A percentile compares a stretch with the other conserved stretches of the same genome.
phyloP scores from a whole-genome alignment of 306 rosid species.

The Prosopis cineraria region DNA sequence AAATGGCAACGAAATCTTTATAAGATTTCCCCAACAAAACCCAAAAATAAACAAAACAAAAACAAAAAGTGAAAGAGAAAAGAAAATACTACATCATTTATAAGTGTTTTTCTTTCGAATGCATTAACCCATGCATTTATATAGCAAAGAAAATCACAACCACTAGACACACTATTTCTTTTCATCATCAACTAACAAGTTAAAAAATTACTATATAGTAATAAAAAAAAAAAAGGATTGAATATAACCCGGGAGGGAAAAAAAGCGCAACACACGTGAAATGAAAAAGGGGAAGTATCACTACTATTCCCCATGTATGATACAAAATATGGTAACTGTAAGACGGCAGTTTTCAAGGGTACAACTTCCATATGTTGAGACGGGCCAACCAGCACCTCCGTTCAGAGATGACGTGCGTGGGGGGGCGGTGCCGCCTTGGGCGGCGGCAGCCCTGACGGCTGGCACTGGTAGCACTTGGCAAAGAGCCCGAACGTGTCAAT shows the following conservation, averaged over 20 bases:
- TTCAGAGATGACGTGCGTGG: conserved; percentile 30
- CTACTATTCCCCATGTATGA: conserved; percentile 57
- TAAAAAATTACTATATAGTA: conserved; percentile 1
- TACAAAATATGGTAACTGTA: conserved; percentile 44
- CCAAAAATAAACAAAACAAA: not conserved
- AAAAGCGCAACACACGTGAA: conserved; percentile 44
- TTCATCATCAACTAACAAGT: conserved; percentile 26
- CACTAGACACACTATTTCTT: conserved; percentile 45
- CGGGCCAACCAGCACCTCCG: not conserved
- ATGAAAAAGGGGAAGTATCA: conserved; percentile 42
- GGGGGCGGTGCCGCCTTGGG: conserved; percentile 33
- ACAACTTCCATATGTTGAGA: not conserved
- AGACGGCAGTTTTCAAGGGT: not conserved
- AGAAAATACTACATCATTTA: conserved; percentile 9
- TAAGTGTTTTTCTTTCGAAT: conserved; percentile 15
- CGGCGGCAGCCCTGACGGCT: conserved; percentile 41
- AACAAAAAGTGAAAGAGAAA: not conserved
- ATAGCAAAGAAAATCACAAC: conserved; percentile 49
- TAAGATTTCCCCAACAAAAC: conserved; percentile 2
- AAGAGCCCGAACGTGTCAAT: conserved; percentile 69
- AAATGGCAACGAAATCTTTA: conserved; percentile 36
- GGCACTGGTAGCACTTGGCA: conserved; percentile 80
- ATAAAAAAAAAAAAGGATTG: not conserved
- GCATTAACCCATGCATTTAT: conserved; percentile 38
- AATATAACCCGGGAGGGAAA: not conserved